Evolutionary conservation across 2,329 filamentous ascomycete genomes (phyloP).

Genomic region (Fusarium mexicanum): DNA sequence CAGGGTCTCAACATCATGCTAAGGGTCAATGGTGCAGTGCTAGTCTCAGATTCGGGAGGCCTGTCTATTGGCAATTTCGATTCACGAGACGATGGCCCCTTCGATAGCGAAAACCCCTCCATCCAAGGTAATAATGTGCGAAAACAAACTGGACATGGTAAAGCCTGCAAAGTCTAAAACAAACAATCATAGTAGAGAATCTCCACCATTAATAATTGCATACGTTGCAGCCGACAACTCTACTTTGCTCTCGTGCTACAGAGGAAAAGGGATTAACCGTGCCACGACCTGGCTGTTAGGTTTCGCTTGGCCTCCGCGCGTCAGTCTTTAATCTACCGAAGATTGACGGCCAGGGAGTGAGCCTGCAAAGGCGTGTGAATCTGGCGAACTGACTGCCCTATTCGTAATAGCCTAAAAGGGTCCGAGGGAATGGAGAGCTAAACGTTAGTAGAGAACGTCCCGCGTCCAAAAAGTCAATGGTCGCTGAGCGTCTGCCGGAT

Average conservation of each 20-base stretch:
- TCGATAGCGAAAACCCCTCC: background rate
- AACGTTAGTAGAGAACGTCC: background rate
- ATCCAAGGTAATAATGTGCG: background rate
- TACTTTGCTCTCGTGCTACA: background rate
- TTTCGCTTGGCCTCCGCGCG: slow-evolving; percentile 32
- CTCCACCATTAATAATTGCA: slow-evolving; percentile 14
- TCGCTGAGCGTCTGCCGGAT: background rate
- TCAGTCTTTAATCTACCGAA: slow-evolving; percentile 20
- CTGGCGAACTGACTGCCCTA: slow-evolving; percentile 18
- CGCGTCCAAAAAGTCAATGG: background rate
- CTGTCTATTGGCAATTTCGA: slow-evolving; percentile 8
- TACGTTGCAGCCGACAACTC: slow-evolving; percentile 16
- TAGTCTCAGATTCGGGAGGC: slow-evolving; percentile 2
- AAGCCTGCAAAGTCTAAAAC: background rate
- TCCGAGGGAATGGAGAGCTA: slow-evolving; percentile 16
- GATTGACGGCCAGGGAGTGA: background rate
- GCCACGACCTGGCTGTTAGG: slow-evolving; percentile 29
- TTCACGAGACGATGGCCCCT: background rate
- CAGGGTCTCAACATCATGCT: slow-evolving; percentile 9
- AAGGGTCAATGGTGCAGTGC: background rate
- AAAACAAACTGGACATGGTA: background rate
- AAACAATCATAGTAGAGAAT: background rate
- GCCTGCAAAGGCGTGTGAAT: background rate
- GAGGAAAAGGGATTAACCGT: background rate
- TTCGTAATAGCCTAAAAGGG: slow-evolving; percentile 27